Evolutionary conservation across 495 filamentous ascomycete species (phyloP), one percentile per base, ranked within the genome.

Genomic region (Aspergillus nidulans): DNA sequence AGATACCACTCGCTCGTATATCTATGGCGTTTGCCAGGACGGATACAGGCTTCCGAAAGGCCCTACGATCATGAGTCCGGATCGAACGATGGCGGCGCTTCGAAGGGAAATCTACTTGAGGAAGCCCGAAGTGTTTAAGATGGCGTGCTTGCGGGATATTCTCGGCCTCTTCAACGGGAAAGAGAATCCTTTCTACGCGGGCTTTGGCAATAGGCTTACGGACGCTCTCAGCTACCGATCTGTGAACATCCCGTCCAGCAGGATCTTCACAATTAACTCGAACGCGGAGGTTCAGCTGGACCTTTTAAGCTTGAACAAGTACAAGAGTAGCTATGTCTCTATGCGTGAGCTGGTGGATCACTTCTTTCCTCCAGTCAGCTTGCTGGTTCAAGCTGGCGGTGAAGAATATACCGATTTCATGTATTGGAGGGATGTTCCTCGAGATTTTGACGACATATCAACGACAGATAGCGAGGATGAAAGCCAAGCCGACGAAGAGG

Each of bases 191-290:
- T 99, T 99, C 68, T 97, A 92, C 61, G 95, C 94, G 15, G 94
- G 94, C 0, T 99, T 99, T 67, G 94, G 94, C 52, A 99, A 99
- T 68, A 84, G 92, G 40, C 79, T 99, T 53, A 99, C 94, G 4
- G 94, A 99, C 63, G 94, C 95, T 34, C 79, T 99, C 58, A 95
- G 90, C 57, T 99, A 99, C 63, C 87, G 94, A 44, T 90, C 88
- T 5, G 94, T 99, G 46, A 95, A 94, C 63, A 96, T 99, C 28
- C 92, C 94, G 6, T 86, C 87, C 8, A 90, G 86, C 20, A 80
- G 95, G 20, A 99, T 99, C 53, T 99, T 99, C 66, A 99, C 94
- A 7, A 99, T 99, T 79, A 99, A 99, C 71, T 92, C 89, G 44
- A 95, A 97, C 66, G 91, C 94, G 1, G 95, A 99, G 61, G 91